Evolutionary conservation across 2,329 filamentous ascomycete genomes (phyloP).

Genomic region (Aspergillus nomiae): DNA sequence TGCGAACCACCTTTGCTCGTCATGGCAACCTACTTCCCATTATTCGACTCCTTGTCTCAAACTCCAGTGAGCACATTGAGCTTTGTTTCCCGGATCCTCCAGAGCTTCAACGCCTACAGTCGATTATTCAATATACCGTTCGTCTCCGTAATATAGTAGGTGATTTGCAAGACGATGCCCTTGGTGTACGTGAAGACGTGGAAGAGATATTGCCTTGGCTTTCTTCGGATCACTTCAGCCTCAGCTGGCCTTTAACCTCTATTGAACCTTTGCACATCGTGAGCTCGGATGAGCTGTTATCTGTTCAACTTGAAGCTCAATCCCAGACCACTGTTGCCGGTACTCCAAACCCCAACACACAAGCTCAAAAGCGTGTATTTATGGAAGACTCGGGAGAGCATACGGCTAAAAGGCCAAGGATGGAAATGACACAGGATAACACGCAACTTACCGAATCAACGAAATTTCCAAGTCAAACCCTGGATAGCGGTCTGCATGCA

Average conservation of each 20-base stretch:
- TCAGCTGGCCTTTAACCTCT: conserved; percentile 40
- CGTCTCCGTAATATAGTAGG: conserved; percentile 39
- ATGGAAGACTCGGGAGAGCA: conserved; percentile 35
- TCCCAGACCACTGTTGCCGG: conserved; percentile 3
- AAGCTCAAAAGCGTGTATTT: conserved; percentile 33
- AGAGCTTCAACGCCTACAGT: conserved; percentile 35
- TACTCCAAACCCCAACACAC: not conserved
- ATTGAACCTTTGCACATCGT: conserved; percentile 42
- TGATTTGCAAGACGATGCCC: conserved; percentile 45
- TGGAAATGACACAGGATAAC: conserved; percentile 37
- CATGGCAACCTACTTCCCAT: conserved; percentile 43
- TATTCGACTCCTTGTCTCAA: conserved; percentile 48
- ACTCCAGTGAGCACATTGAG: conserved; percentile 49
- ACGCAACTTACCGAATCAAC: conserved; percentile 41
- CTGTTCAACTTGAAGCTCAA: conserved; percentile 12
- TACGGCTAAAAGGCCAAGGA: conserved; percentile 40
- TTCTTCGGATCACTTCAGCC: conserved; percentile 36
- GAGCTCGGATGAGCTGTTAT: conserved; percentile 29
- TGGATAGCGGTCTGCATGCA: conserved; percentile 30
- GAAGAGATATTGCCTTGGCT: conserved; percentile 39
- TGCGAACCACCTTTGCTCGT: conserved; percentile 40
- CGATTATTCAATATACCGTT: conserved; percentile 37
- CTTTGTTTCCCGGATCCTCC: conserved; percentile 43
- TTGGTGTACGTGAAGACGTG: conserved; percentile 43
- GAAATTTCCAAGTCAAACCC: conserved; percentile 32